A percentile compares a stretch with the other conserved stretches of the same genome.
phyloP scores from a whole-genome alignment of 352 stramenopile species.

The Globisporangium echinulatum region DNA sequence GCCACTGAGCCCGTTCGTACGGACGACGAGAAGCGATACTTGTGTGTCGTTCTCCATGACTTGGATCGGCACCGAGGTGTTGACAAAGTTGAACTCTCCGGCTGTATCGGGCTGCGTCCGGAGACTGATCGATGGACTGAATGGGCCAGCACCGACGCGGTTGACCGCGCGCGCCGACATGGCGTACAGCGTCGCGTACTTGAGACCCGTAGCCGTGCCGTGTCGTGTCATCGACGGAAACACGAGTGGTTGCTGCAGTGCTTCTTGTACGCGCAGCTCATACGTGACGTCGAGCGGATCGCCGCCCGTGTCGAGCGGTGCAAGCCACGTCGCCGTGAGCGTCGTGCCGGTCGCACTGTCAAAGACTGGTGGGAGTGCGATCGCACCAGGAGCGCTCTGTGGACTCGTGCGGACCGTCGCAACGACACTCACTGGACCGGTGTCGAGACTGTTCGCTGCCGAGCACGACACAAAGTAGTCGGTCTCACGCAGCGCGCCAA shows the following conservation, averaged over 20 bases:
- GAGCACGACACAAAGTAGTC: constrained; percentile 33
- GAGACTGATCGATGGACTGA: constrained; percentile 18
- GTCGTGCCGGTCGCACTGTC: constrained; percentile 25
- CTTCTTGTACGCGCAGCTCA: constrained; percentile 18
- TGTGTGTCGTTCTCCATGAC: constrained; percentile 35
- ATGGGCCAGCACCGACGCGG: constrained; percentile 19
- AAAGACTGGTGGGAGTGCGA: constrained; percentile 21
- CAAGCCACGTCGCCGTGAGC: constrained; percentile 27
- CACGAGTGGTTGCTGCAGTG: neutral
- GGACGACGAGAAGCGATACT: constrained; percentile 26
- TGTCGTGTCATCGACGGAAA: constrained; percentile 8
- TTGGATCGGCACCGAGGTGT: constrained; percentile 4
- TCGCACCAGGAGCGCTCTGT: constrained; percentile 25
- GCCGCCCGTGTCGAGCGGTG: constrained; percentile 41
- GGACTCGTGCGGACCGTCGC: constrained; percentile 24
- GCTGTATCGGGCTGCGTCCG: constrained; percentile 43
- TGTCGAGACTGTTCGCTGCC: constrained; percentile 30
- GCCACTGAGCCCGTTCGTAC: constrained; percentile 39
- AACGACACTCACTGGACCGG: constrained; percentile 21
- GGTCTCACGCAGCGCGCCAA: constrained; percentile 20
- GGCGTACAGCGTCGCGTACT: constrained; percentile 29
- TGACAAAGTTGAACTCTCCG: constrained; percentile 44
- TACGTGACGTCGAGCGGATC: constrained; percentile 21
- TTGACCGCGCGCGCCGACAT: constrained; percentile 35
- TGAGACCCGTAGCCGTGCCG: constrained; percentile 17